These are phyloP conservation scores for Carex parvula DNA, from an alignment of 176 grass and related monocot species.

Conservation along the genomic window DNA sequence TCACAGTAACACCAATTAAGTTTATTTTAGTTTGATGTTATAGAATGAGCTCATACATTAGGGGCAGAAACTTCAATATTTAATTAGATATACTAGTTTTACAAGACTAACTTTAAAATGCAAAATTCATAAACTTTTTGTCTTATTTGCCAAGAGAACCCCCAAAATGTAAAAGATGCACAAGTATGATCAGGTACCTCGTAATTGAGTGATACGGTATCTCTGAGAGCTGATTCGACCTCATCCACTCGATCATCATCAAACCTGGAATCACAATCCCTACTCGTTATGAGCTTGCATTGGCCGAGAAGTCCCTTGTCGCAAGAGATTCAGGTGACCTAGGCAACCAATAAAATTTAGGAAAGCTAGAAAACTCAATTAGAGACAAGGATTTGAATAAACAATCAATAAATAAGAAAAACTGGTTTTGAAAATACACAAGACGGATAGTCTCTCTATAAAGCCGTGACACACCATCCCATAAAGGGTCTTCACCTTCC, in stretches of 20 bases:
- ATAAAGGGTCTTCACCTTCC: constrained; percentile 85
- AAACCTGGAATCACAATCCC: constrained; percentile 54
- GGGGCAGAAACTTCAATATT: background rate
- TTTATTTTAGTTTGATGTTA: constrained; percentile 5
- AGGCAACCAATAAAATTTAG: constrained; percentile 26
- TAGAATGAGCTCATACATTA: background rate
- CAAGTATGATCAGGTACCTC: no score
- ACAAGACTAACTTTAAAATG: background rate
- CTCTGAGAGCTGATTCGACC: constrained; percentile 84
- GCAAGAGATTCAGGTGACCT: constrained; percentile 82
- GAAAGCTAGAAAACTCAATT: background rate
- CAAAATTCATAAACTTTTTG: background rate
- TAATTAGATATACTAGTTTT: background rate
- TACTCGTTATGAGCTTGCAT: constrained; percentile 52
- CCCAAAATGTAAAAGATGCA: background rate
- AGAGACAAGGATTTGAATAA: background rate
- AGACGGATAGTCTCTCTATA: constrained; percentile 91
- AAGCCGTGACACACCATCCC: constrained; percentile 86
- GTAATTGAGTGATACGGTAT: constrained; percentile 78
- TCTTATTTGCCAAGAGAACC: constrained; percentile 23
- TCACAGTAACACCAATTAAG: background rate
- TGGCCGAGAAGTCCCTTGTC: constrained; percentile 78
- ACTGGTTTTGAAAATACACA: constrained; percentile 89
- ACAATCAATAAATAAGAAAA: constrained; percentile 29
- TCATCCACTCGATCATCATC: constrained; percentile 88